phyloP scores from a whole-genome alignment of 2,329 filamentous ascomycete species.

The Fusarium sp. region DNA sequence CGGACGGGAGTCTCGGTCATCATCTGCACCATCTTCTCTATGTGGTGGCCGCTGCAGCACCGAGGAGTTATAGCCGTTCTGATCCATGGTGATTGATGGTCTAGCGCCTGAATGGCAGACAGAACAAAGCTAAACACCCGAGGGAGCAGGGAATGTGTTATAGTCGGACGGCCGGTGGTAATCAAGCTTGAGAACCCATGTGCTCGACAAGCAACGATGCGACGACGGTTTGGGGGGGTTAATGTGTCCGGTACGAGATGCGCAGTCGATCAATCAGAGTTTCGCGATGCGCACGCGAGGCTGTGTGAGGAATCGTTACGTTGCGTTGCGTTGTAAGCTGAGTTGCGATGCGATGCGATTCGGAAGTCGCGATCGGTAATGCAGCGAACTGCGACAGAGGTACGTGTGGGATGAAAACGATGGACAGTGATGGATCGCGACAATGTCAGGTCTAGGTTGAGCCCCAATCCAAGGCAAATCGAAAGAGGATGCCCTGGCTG shows the following conservation, averaged over 20 bases:
- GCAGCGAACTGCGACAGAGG: constrained; percentile 34
- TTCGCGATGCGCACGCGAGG: constrained; percentile 47
- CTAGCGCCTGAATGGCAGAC: constrained; percentile 33
- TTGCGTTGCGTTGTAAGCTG: constrained; percentile 5
- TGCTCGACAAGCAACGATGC: constrained; percentile 42
- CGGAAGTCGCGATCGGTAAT: constrained; percentile 38
- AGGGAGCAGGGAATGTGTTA: constrained; percentile 31
- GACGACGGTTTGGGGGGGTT: constrained; percentile 24
- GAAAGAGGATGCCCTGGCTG: constrained; percentile 37
- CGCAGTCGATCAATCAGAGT: constrained; percentile 37
- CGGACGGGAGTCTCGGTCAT: constrained; percentile 49
- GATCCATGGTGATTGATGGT: constrained; percentile 55
- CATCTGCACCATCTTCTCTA: constrained; percentile 55
- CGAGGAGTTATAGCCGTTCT: constrained; percentile 60
- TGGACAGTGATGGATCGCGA: constrained; percentile 31
- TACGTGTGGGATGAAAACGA: constrained; percentile 14
- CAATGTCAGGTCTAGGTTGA: constrained; percentile 35
- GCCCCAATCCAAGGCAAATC: constrained; percentile 24
- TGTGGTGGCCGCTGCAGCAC: constrained; percentile 59
- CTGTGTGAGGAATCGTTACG: constrained; percentile 20
- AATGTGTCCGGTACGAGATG: constrained; percentile 22
- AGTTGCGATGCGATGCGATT: constrained; percentile 36
- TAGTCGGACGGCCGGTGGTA: constrained; percentile 36
- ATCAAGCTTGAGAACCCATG: constrained; percentile 44
- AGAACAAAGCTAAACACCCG: constrained; percentile 26